Conservation (phyloP, 495 filamentous ascomycete species). For the Cetradonia linearis region DNA sequence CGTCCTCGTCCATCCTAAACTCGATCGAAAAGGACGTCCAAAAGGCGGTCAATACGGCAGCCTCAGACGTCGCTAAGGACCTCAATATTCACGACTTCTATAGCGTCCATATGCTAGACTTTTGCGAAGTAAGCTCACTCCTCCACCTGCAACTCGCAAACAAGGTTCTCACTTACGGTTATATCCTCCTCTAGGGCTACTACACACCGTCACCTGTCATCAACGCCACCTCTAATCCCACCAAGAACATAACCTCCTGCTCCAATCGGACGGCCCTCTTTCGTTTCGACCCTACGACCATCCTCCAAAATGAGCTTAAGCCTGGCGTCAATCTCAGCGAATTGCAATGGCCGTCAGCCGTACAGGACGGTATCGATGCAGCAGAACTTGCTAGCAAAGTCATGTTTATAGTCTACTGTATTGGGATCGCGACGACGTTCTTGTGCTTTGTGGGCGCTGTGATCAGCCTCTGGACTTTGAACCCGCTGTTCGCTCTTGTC, state of each 20-base stretch:
- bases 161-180: neutral
- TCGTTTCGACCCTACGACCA: slow-evolving; percentile 49
- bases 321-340: slow-evolving; percentile 43
- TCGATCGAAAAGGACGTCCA: slow-evolving; percentile 23
- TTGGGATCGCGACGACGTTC: slow-evolving; percentile 49
- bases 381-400: slow-evolving; percentile 39
- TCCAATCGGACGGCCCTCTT: slow-evolving; percentile 44
- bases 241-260: slow-evolving; percentile 51
- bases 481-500: slow-evolving; percentile 32
- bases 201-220: slow-evolving; percentile 40
- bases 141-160: neutral
- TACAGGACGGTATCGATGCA: slow-evolving; percentile 50
- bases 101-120: slow-evolving; percentile 56
- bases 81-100: slow-evolving; percentile 65
- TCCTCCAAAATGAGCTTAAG: slow-evolving; percentile 45
- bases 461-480: slow-evolving; percentile 32
- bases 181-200: slow-evolving; percentile 36
- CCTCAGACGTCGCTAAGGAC: slow-evolving; percentile 37
- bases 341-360: slow-evolving; percentile 51
- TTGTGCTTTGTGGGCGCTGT: slow-evolving; percentile 44
- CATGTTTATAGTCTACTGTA: slow-evolving; percentile 54
- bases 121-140: slow-evolving; percentile 39
- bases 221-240: slow-evolving; percentile 34
- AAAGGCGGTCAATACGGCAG: slow-evolving; percentile 30
- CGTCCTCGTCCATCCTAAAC: slow-evolving; percentile 23